Evolutionary conservation across 768 basidiomycete species (phyloP), one percentile per base, ranked within the genome.

Genomic region (Tephrocybe sp.): DNA sequence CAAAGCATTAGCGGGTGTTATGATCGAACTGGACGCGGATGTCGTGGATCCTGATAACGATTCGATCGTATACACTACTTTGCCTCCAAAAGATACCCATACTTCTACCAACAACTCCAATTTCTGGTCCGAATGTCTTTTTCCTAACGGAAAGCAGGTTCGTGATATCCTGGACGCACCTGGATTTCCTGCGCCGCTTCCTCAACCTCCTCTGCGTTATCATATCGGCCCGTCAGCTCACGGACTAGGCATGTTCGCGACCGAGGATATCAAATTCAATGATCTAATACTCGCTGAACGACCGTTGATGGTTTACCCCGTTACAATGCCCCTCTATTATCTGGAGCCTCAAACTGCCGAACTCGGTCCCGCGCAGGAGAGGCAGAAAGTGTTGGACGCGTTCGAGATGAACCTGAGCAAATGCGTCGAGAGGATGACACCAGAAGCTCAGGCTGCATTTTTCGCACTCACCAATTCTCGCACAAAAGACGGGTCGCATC

Each of bases 251-350:
- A 57, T 71, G 25, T 62, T 72, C 55, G 67, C 70, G 17, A 66
- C 62, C 10, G 52, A 56, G 24, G 48, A 60, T 12, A 57, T 73
- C 44, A 53, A 58, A 24, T 30, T 48, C 2, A 68, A 67, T 43
- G 69, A 70, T 5, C 53, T 71, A 12, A 67, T 75, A 37, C 52
- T 73, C 7, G 57, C 55, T 15, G 73, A 76, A 45, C 68, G 73
- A 3, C 72, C 73, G 1, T 57, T 74, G 37, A 54, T 74, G n/a
- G 54, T 73, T 15, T 32, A 45, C 15, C 65, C 63, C 34, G n/a
- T 15, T 5, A 7, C 34, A 33, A 68, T 36, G 9, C 9, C 11
- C n/a, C n/a, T n/a, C n/a, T n/a, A n/a, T n/a, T n/a, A n/a, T n/a
- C n/a, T n/a, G n/a, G n/a, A n/a, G n/a, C n/a, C n/a, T n/a, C n/a